phyloP scores from a whole-genome alignment of 768 basidiomycete species.

The Trichaptum fuscoviolaceum region DNA sequence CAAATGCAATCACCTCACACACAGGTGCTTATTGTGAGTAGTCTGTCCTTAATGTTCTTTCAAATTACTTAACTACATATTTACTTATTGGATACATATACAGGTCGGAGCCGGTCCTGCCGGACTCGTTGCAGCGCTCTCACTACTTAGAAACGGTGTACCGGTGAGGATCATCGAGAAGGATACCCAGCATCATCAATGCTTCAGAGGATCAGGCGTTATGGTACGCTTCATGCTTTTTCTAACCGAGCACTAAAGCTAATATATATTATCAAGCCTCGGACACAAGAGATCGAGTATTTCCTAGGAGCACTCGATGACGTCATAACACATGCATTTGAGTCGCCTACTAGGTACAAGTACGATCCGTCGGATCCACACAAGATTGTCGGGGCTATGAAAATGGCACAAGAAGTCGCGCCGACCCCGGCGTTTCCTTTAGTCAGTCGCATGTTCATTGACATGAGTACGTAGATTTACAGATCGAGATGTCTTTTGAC shows the following conservation, averaged over 20 bases:
- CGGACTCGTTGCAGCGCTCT: slow-evolving; percentile 9
- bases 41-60: too few species aligned
- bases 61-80: too few species aligned
- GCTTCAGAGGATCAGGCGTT: neutral
- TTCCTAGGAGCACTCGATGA: neutral
- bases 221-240: neutral
- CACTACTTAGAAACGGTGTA: slow-evolving; percentile 10
- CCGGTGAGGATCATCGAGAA: slow-evolving; percentile 9
- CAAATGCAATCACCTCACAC: too few species aligned
- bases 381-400: neutral
- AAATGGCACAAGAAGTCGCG: neutral
- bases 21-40: too few species aligned
- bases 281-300: neutral
- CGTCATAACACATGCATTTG: neutral
- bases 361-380: neutral
- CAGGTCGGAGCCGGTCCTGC: slow-evolving; percentile 13
- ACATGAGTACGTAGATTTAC: neutral
- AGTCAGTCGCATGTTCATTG: neutral
- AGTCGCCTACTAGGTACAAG: neutral
- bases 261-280: neutral
- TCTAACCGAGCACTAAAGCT: neutral
- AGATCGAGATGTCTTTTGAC: neutral
- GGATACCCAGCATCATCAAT: neutral
- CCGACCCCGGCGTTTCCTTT: neutral
- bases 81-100: neutral